A percentile compares a stretch with the other conserved stretches of the same genome.
Evolutionary conservation across 2,329 filamentous ascomycete species (phyloP).

Genomic region (Diplocarpon mali): DNA sequence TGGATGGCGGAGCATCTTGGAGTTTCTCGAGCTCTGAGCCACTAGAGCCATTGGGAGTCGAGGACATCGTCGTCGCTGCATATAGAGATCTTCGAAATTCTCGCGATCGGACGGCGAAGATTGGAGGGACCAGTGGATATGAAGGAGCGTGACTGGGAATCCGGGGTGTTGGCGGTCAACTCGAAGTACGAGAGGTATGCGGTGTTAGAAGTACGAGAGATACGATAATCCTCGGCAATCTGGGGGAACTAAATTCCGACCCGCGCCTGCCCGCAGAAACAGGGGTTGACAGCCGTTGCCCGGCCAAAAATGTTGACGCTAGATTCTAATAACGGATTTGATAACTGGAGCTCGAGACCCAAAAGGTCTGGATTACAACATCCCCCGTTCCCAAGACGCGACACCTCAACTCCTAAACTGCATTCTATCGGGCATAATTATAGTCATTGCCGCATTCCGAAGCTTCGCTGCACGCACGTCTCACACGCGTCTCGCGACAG

Average conservation of each 20-base stretch:
- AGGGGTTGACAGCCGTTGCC: not conserved
- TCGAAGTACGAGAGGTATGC: not conserved
- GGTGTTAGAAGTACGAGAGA: not conserved
- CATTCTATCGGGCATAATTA: slow-evolving; percentile 11
- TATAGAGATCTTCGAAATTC: slow-evolving; percentile 12
- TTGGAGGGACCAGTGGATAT: slow-evolving; percentile 5
- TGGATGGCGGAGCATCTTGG: slow-evolving; percentile 22
- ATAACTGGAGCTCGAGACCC: not conserved
- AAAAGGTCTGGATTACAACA: not conserved
- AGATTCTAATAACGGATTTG: slow-evolving; percentile 3
- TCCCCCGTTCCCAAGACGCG: slow-evolving; percentile 10
- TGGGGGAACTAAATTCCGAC: not conserved
- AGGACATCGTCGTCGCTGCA: slow-evolving; percentile 26
- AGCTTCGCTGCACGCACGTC: not conserved
- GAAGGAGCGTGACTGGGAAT: slow-evolving; percentile 13
- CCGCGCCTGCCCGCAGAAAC: too few species aligned
- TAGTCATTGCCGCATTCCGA: not conserved
- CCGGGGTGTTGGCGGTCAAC: too few species aligned
- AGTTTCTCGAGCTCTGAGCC: slow-evolving; percentile 25
- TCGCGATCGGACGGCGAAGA: not conserved
- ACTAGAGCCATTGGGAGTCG: slow-evolving; percentile 25
- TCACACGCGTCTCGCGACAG: slow-evolving; percentile 1
- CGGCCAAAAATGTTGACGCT: slow-evolving; percentile 7
- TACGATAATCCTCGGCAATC: not conserved
- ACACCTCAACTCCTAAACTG: slow-evolving; percentile 4